These are phyloP conservation scores for Dothideomycetes sp. DNA, from an alignment of 2,329 filamentous ascomycete genomes.

Conservation along the genomic window DNA sequence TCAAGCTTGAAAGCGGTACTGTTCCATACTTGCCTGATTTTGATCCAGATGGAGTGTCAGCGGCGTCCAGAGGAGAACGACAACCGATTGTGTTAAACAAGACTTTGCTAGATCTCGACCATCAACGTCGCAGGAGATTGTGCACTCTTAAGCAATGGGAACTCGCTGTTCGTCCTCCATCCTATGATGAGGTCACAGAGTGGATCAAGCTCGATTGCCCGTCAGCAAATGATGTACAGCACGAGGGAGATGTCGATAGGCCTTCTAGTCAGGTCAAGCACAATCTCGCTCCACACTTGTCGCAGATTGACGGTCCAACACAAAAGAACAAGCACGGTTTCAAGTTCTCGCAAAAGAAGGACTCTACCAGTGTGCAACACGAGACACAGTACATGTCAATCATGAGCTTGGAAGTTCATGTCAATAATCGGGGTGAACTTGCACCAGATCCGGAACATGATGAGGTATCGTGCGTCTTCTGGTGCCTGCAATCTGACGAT, in stretches of 20 bases:
- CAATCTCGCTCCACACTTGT: slow-evolving; percentile 37
- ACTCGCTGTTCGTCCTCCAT: slow-evolving; percentile 59
- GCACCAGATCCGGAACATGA: slow-evolving; percentile 86
- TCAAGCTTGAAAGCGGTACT: slow-evolving; percentile 63
- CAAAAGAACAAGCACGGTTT: slow-evolving; percentile 72
- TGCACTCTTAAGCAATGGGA: slow-evolving; percentile 68
- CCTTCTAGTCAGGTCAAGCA: slow-evolving; percentile 22
- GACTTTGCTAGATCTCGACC: slow-evolving; percentile 37
- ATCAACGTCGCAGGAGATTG: slow-evolving; percentile 40
- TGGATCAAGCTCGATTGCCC: slow-evolving; percentile 47
- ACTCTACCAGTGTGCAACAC: slow-evolving; percentile 66
- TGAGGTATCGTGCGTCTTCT: slow-evolving; percentile 79
- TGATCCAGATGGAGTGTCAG: slow-evolving; percentile 46
- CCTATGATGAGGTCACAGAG: slow-evolving; percentile 52
- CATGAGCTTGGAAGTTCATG: slow-evolving; percentile 87
- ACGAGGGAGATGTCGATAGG: slow-evolving; percentile 15
- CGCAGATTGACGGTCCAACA: slow-evolving; percentile 82
- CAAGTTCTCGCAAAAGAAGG: slow-evolving; percentile 70
- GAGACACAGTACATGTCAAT: slow-evolving; percentile 92
- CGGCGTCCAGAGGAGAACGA: slow-evolving; percentile 46
- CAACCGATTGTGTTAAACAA: slow-evolving; percentile 38
- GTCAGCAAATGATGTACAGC: slow-evolving; percentile 10
- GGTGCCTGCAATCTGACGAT: slow-evolving; percentile 74
- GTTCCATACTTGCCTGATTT: slow-evolving; percentile 74
- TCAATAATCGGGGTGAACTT: slow-evolving; percentile 71